Conservation (phyloP, 1,284 basidiomycete species). For the Irpex sp. region DNA sequence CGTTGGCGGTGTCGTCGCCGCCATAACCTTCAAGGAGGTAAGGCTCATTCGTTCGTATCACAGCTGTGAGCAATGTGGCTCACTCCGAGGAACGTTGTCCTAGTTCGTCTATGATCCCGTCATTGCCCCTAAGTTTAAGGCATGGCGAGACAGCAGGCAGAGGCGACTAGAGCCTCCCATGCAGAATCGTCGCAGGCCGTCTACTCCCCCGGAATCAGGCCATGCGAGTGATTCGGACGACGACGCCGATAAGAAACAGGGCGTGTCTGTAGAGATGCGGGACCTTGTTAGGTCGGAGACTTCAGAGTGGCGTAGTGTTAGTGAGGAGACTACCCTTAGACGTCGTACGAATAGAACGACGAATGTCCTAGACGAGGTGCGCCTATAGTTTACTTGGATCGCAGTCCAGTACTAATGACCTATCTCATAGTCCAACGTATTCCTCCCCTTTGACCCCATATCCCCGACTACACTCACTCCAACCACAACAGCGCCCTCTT, state of each 20-base stretch:
- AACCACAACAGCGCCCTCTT: constrained; percentile 36
- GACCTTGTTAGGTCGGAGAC: constrained; percentile 43
- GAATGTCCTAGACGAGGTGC: constrained; percentile 41
- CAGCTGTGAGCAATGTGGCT: not conserved
- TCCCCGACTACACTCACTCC: constrained; percentile 43
- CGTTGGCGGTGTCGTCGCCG: constrained; percentile 20
- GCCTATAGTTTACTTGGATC: constrained; percentile 9
- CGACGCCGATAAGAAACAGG: constrained; percentile 14
- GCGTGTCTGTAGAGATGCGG: constrained; percentile 40
- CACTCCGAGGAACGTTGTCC: not conserved
- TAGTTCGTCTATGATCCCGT: constrained; percentile 63
- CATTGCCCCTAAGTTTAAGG: constrained; percentile 47
- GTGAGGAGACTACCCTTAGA: constrained; percentile 29
- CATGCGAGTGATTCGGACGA: constrained; percentile 11
- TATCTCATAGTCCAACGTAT: constrained; percentile 31
- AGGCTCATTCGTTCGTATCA: not conserved
- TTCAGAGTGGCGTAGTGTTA: constrained; percentile 45
- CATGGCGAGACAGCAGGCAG: constrained; percentile 40
- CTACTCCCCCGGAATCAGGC: not conserved
- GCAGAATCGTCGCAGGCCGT: not conserved
- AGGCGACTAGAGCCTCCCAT: constrained; percentile 12
- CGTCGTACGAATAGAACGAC: constrained; percentile 25
- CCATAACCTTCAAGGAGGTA: constrained; percentile 28
- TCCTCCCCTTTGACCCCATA: constrained; percentile 39
- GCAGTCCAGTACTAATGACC: not conserved